Evolutionary conservation across 1,284 basidiomycete species (phyloP).

Genomic region (Gomphus bonarii): DNA sequence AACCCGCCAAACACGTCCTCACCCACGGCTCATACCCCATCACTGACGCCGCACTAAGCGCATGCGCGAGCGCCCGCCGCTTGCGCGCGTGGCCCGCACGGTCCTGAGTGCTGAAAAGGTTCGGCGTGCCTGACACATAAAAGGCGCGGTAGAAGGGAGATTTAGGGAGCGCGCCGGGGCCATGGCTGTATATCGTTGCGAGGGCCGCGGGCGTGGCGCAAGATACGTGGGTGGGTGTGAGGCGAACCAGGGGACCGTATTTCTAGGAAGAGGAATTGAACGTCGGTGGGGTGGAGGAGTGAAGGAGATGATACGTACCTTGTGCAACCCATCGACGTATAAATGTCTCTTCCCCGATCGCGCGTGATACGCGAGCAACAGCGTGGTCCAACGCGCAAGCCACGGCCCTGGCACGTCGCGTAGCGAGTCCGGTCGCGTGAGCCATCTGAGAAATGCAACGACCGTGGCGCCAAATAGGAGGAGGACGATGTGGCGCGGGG

Average conservation of each 20-base stretch:
- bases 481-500: neutral
- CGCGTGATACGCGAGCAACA: conserved; percentile 12
- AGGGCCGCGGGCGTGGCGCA: neutral
- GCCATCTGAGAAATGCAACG: neutral
- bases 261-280: neutral
- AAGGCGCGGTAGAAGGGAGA: conserved; percentile 10
- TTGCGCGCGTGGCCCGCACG: conserved; percentile 9
- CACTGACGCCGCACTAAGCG: conserved; percentile 4
- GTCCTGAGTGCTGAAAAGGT: conserved; percentile 11
- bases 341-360: conserved; percentile 11
- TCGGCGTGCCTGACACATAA: conserved; percentile 4
- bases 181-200: conserved; percentile 6
- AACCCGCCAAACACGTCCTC: neutral
- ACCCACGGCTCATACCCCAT: conserved; percentile 11
- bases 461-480: neutral
- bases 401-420: conserved; percentile 12
- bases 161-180: conserved; percentile 6
- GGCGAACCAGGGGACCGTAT: conserved; percentile 11
- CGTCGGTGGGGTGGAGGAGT: neutral
- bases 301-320: conserved; percentile 9
- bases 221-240: conserved; percentile 10
- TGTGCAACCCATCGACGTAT: conserved; percentile 12
- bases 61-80: conserved; percentile 10
- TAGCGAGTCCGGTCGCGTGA: conserved; percentile 10
- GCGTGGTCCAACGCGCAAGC: conserved; percentile 11